phyloP scores from a whole-genome alignment of 2,329 filamentous ascomycete genomes.

The Exophiala dermatitidis region DNA sequence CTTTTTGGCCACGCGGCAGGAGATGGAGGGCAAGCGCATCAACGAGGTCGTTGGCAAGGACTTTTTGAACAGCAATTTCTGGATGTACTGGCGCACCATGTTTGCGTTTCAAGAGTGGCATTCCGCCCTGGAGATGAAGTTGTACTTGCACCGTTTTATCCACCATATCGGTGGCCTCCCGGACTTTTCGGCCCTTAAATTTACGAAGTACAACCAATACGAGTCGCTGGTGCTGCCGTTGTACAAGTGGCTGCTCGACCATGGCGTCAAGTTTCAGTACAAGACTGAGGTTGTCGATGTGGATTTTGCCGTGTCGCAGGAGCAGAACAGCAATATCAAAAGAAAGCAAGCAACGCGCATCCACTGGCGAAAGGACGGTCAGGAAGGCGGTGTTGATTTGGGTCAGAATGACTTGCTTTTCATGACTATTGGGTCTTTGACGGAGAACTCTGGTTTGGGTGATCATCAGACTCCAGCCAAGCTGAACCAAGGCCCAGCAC shows the following conservation, averaged over 20 bases:
- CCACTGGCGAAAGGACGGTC: slow-evolving; percentile 23
- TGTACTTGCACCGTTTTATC: slow-evolving; percentile 26
- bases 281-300: slow-evolving; percentile 29
- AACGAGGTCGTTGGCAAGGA: slow-evolving; percentile 27
- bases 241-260: slow-evolving; percentile 23
- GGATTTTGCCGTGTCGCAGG: slow-evolving; percentile 18
- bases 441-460: slow-evolving; percentile 33
- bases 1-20: slow-evolving; percentile 21
- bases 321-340: slow-evolving; percentile 1
- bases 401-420: slow-evolving; percentile 35
- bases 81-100: slow-evolving; percentile 28
- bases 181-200: slow-evolving; percentile 21
- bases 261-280: slow-evolving; percentile 29
- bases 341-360: slow-evolving; percentile 28
- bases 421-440: slow-evolving; percentile 36
- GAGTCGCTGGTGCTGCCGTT: slow-evolving; percentile 28
- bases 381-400: slow-evolving; percentile 25
- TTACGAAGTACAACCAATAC: slow-evolving; percentile 27
- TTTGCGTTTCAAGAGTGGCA: slow-evolving; percentile 30
- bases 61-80: slow-evolving; percentile 29
- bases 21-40: slow-evolving; percentile 30
- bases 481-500: slow-evolving; percentile 32
- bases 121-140: slow-evolving; percentile 30
- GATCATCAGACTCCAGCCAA: slow-evolving; percentile 31
- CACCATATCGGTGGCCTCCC: slow-evolving; percentile 25